A percentile compares a stretch with the other conserved stretches of the same genome.
phyloP scores from a whole-genome alignment of 2,329 filamentous ascomycete species.

The Trichophyton equinum region DNA sequence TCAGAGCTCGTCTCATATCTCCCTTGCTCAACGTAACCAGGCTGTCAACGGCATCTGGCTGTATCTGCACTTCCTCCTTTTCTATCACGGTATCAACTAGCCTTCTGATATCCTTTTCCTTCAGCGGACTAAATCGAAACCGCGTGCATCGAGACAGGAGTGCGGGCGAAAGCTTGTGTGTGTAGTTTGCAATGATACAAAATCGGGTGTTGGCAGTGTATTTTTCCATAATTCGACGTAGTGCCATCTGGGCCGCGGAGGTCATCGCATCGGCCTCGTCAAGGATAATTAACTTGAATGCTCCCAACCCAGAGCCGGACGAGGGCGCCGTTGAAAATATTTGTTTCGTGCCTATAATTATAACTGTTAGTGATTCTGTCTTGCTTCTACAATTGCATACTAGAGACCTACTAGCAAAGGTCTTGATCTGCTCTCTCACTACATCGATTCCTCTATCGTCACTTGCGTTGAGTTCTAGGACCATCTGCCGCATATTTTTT shows the following conservation, averaged over 20 bases:
- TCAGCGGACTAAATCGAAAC: constrained; percentile 88
- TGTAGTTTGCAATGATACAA: constrained; percentile 98
- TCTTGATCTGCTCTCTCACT: constrained; percentile 98
- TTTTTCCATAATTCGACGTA: constrained; percentile 96
- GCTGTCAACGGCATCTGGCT: constrained; percentile 64
- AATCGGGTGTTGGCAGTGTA: constrained; percentile 97
- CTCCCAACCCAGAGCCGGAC: constrained; percentile 44
- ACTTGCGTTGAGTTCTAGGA: constrained; percentile 91
- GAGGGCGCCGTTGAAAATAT: constrained; percentile 63
- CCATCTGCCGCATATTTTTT: constrained; percentile 95
- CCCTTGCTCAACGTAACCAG: constrained; percentile 81
- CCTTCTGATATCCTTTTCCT: constrained; percentile 70
- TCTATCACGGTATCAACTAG: constrained; percentile 82
- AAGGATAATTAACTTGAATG: constrained; percentile 90
- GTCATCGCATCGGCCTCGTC: constrained; percentile 99
- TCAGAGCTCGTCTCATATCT: constrained; percentile 88
- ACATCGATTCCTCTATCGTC: constrained; percentile 97
- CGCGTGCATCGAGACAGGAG: constrained; percentile 85
- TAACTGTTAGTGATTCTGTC: not conserved
- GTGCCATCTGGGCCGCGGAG: constrained; percentile 93
- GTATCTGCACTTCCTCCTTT: constrained; percentile 76
- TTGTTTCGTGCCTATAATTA: constrained; percentile 58
- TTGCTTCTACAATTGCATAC: not conserved
- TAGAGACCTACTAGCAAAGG: constrained; percentile 60
- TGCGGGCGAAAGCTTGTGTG: constrained; percentile 90